Conservation (phyloP, 352 stramenopile species). For the Globisporangium barbulae region DNA sequence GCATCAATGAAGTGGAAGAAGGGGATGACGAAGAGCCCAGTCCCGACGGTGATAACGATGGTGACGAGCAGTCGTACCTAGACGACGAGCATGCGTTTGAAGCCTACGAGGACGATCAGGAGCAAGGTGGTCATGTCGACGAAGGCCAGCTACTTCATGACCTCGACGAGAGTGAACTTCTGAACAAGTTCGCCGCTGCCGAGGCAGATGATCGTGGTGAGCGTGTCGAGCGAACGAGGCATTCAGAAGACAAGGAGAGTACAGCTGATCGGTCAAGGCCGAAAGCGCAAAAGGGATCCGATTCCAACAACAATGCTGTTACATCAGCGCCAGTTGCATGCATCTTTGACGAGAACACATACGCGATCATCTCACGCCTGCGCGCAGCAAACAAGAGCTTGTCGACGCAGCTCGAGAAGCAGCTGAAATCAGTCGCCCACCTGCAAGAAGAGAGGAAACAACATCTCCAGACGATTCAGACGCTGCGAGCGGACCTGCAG, state of each 20-base stretch:
- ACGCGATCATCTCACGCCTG: constrained; percentile 45
- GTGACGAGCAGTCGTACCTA: constrained; percentile 26
- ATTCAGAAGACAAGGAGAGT: not conserved
- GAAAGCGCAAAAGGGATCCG: not conserved
- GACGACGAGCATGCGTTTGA: constrained; percentile 36
- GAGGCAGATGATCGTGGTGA: not conserved
- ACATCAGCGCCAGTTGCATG: not conserved
- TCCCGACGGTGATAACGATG: not conserved
- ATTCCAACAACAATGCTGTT: not conserved
- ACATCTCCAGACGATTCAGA: constrained; percentile 34
- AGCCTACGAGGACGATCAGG: constrained; percentile 25
- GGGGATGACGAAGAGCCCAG: not conserved
- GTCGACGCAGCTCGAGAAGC: constrained; percentile 40
- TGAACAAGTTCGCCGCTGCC: no score
- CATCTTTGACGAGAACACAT: constrained; percentile 55
- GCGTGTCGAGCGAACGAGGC: not conserved
- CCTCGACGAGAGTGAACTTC: not conserved
- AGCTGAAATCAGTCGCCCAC: constrained; percentile 38
- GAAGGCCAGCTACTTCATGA: not conserved
- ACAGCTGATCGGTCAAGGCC: not conserved
- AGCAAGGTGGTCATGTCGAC: not conserved
- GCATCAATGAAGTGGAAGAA: constrained; percentile 11
- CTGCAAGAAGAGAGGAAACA: constrained; percentile 55
- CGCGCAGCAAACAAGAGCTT: constrained; percentile 49
- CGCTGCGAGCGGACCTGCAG: constrained; percentile 37